phyloP scores from a whole-genome alignment of 2,329 filamentous ascomycete genomes.

The Colletotrichum incanum region DNA sequence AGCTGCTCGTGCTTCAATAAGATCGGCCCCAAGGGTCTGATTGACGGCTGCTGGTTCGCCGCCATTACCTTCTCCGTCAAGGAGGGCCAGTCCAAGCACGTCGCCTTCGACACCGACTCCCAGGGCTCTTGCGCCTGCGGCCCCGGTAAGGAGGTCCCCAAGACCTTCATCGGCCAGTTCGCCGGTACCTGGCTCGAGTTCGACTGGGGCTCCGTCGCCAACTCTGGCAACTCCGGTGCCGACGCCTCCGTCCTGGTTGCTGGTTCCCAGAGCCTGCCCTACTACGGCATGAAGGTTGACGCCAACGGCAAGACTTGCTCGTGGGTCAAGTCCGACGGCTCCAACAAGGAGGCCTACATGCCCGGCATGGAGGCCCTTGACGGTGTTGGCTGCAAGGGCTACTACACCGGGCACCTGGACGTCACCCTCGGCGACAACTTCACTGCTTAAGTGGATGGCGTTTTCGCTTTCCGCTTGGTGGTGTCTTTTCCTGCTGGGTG shows the following conservation, averaged over 20 bases:
- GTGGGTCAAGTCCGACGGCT: constrained; percentile 54
- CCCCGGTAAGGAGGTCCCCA: constrained; percentile 49
- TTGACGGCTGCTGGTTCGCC: constrained; percentile 66
- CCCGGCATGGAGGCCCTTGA: constrained; percentile 55
- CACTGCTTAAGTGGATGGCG: background rate
- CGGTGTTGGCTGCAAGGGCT: constrained; percentile 59
- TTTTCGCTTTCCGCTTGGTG: background rate
- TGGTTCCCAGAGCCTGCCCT: constrained; percentile 49
- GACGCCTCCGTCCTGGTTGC: constrained; percentile 67
- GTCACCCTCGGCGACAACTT: constrained; percentile 53
- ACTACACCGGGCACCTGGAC: constrained; percentile 48
- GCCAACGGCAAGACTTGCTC: constrained; percentile 60
- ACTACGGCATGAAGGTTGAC: constrained; percentile 57
- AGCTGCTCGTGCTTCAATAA: constrained; percentile 67
- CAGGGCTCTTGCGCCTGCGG: constrained; percentile 66
- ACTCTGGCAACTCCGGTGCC: constrained; percentile 65
- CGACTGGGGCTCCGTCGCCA: constrained; percentile 62
- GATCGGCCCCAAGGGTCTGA: constrained; percentile 61
- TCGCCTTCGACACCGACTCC: constrained; percentile 63
- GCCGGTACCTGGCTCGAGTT: constrained; percentile 66
- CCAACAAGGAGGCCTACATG: constrained; percentile 55
- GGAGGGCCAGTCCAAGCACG: constrained; percentile 53
- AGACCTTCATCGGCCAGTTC: constrained; percentile 58
- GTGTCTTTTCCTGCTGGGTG: constrained; percentile 1
- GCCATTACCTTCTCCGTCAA: constrained; percentile 60